Base-by-base conservation (phyloP, 768 basidiomycete species). In the Baorangia bicolor region DNA sequence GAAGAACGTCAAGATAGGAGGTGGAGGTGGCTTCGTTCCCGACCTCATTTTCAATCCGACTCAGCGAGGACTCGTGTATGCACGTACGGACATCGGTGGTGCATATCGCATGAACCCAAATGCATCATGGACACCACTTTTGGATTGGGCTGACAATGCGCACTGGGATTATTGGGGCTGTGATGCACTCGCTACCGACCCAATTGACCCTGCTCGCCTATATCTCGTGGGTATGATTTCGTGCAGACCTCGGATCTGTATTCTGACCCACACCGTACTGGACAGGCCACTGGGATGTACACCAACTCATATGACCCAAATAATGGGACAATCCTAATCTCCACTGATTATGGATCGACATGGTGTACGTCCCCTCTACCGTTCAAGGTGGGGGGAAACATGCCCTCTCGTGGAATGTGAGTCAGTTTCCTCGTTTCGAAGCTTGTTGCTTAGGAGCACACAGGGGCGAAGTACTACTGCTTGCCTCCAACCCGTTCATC, bases 11-110 rank as follows among this genome's bases (percentile, higher is more conserved):
- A 84, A 83, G 65, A 75, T 78, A 27, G 73, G 74, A 25, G 67
- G 62, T 30, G 63, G 53, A 2, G 59, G 57, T 49, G 76, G 78
- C 27, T 84, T 83, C 60, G 75, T 83, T 31, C 80, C 81, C 14
- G 77, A 79, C 51, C 82, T 86, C 51, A 6, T 86, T 18, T 87
- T 87, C 68, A 86, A 85, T 64, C 79, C 84, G 0, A 76, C 75
- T 18, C 70, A 82, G 64, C 79, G 82, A 76, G 85, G 84, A 31
- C 67, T 86, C 12, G 83, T 81, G 3, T 86, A 82, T 65, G 83
- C 81, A n/a, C 80, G 85, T 23, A 85, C 84, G 10, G 85, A 86
- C 67, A 85, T 87, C 35, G 84, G 85, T 51, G 85, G 84, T 27
- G 83, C 81, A 21, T 86, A 86, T 69, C 82, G 76, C 62, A 69